Base-by-base conservation (phyloP, 2,329 filamentous ascomycete genomes). In the Cladosporium sp. region DNA sequence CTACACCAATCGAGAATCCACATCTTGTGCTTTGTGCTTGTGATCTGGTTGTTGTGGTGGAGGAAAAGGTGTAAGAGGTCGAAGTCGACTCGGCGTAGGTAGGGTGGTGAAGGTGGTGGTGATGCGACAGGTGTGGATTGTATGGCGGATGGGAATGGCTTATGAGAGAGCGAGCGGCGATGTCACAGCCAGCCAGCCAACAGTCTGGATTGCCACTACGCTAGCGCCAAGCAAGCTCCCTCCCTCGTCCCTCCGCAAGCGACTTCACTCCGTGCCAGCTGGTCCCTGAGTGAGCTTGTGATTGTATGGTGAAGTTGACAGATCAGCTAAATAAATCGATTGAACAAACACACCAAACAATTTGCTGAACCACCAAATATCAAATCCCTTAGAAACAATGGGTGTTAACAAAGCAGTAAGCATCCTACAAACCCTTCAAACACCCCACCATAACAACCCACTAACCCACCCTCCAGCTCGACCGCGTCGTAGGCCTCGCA, bases 1-100 rank as follows among this genome's bases (percentile, higher is more conserved):
- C 61, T 89, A 94, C 88, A 94, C 89, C 90, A 95, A 81, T 92
- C 90, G 69, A 95, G 74, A 71, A 95, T 86, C 88, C 88, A 95
- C 90, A 95, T 95, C 38, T 50, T 62, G 52, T 46, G 30, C 43
- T 12, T 32, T 32, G 30, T 32, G 11, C 30, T 11, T 32, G 30
- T 20, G 7, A 11, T 45, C 20, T 25, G 15, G 18, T 43, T 12
- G 27, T 9, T 35, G n/a, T 29, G 42, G 40, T 45, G 32, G 32
- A n/a, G 15, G n/a, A 8, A n/a, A 16, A n/a, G 12, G 32, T n/a
- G 32, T 7, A 16, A 45, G 36, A 13, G 15, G 43, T 15, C 15
- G 12, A n/a, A 19, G n/a, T 8, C 22, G n/a, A 22, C 16, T 18
- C 32, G 20, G 20, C 4, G 32, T n/a, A 8, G 18, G 33, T 27